Percentiles rank a stretch among this genome's conserved stretches.
phyloP scores from a whole-genome alignment of 345 rosid genomes.

The Camelina laxa region DNA sequence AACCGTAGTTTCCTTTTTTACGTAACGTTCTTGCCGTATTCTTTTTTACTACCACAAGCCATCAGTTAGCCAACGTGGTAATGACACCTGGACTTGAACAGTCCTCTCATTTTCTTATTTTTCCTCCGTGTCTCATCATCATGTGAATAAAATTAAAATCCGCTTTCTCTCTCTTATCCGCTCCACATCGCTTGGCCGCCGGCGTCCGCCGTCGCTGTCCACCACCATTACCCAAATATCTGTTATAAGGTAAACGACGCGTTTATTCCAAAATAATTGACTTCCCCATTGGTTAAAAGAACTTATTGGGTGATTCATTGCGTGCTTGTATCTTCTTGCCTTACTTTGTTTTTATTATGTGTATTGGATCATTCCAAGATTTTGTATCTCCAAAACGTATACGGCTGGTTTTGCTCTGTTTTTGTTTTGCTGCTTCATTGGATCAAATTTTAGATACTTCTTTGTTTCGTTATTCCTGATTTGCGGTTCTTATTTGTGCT shows the following conservation, averaged over 20 bases:
- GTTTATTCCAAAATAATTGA: conserved; percentile 8
- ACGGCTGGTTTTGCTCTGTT: conserved; percentile 18
- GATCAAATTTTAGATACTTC: conserved; percentile 14
- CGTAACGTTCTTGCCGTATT: conserved; percentile 4
- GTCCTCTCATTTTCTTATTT: conserved; percentile 24
- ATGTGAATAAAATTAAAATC: conserved; percentile 1
- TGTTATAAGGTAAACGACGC: conserved; percentile 9
- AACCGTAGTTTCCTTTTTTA: neutral
- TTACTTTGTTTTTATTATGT: neutral
- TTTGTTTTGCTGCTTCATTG: conserved; percentile 12
- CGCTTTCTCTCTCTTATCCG: conserved; percentile 40
- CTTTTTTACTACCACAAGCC: neutral
- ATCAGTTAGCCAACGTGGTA: neutral
- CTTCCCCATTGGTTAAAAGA: conserved; percentile 5
- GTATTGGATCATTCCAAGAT: neutral
- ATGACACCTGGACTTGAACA: conserved; percentile 30
- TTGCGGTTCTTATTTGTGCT: neutral
- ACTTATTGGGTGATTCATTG: conserved; percentile 23
- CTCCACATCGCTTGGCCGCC: conserved; percentile 25
- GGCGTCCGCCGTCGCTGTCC: conserved; percentile 24
- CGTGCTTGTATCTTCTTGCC: conserved; percentile 12
- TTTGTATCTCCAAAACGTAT: conserved; percentile 14
- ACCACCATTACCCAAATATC: conserved; percentile 1
- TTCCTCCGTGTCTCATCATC: neutral
- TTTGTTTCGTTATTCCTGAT: neutral